Conservation (phyloP, 306 rosid genomes). For the Begonia loranthoides region DNA sequence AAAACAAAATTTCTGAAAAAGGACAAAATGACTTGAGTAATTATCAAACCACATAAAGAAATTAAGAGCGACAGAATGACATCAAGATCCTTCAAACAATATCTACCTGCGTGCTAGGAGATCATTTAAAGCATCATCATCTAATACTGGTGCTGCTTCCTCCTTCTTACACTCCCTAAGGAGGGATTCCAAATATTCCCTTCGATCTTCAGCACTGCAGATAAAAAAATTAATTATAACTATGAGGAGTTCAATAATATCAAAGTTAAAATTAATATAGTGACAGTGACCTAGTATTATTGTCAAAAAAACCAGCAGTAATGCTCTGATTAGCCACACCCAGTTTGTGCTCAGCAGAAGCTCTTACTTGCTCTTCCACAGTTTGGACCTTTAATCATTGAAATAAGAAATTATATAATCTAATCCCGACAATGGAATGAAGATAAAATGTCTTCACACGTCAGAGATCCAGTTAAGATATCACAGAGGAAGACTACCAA, state of each 20-base stretch:
- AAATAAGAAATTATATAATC: too few relatives aligned
- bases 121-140: conserved; percentile 92
- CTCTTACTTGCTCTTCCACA: conserved; percentile 99
- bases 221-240: conserved; percentile 16
- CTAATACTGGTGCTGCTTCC: conserved; percentile 97
- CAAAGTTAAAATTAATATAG: conserved; percentile 9
- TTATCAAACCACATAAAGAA: conserved; percentile 5
- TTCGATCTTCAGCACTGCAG: conserved; percentile 93
- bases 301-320: conserved; percentile 99
- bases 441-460: not conserved
- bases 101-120: conserved; percentile 87
- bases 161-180: conserved; percentile 95
- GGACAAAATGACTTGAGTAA: not conserved
- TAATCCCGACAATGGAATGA: conserved; percentile 7
- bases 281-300: conserved; percentile 69
- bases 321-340: conserved; percentile 99
- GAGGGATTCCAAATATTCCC: conserved; percentile 94
- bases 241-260: conserved; percentile 6
- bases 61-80: conserved; percentile 7
- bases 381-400: conserved; percentile 71
- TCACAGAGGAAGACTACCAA: too few relatives aligned
- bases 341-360: conserved; percentile 98
- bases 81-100: conserved; percentile 6
- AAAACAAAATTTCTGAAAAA: too few relatives aligned
- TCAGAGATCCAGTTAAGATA: too few relatives aligned